Base-by-base conservation (phyloP, 2,329 filamentous ascomycete genomes). In the Didymellaceae sp. region DNA sequence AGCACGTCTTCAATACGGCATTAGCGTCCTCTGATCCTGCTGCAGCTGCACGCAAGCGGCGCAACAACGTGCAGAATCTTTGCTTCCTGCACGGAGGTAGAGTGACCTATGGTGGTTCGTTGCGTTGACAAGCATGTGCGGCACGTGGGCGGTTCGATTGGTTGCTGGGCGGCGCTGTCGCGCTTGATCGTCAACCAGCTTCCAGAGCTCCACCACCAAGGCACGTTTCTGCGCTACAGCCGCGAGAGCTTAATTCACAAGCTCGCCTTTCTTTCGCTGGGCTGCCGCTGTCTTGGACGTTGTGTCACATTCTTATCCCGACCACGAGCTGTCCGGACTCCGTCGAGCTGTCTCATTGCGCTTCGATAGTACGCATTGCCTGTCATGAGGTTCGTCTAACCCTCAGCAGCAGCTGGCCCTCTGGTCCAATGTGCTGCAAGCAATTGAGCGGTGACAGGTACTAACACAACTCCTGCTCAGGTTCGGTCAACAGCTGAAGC, bases 401-500 rank as follows among this genome's bases (percentile, higher is more conserved):
- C 38, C 50, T 33, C 46, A 40, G 45, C 52, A 21, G 39, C 49
- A 34, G 22, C 43, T 21, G 34, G 16, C 45, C 40, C 35, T 40
- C 14, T 39, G 45, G 41, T 48, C 58, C 55, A 60, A 57, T 57
- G 62, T 46, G 28, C 49, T 44, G 44, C 51, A n/a, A 45, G 16
- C 20, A 44, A 42, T 55, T 63, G 58, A 58, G 18, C 57, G 55
- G 60, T 57, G 58, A 59, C 55, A 53, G 55, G 47, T 51, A 57
- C 68, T 71, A 65, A 71, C 54, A 45, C 53, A 46, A 21, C 42
- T 46, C 17, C 22, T 42, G 33, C 47, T 44, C 60, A 87, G 85
- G 82, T 99, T 97, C 81, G 94, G 94, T 74, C 90, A 97, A 77
- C 92, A 99, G 82, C 86, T 99, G 68, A 91, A 91, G 59, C 93